Percentiles rank a stretch among this genome's conserved stretches.
Conservation (phyloP, 176 grass and related monocot genomes). For the Phoenix dactylifera region DNA sequence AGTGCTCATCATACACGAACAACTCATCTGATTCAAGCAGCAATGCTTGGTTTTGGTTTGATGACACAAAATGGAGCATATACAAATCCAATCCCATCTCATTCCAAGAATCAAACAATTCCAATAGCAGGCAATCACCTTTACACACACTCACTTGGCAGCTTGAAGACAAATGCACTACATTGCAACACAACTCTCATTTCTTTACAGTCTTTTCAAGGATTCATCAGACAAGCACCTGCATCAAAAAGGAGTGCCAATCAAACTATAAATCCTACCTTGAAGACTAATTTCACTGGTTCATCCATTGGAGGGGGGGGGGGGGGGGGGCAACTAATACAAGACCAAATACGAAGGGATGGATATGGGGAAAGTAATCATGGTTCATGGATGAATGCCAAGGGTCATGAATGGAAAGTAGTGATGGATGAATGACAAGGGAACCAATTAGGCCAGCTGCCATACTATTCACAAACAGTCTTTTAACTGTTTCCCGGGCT, state of each 20-base stretch:
- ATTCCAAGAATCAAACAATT: constrained; percentile 18
- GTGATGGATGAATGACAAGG: background rate
- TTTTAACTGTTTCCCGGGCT: background rate
- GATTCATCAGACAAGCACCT: background rate
- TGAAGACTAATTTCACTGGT: too few relatives aligned
- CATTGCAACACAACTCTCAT: background rate
- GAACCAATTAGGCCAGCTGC: background rate
- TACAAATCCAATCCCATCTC: constrained; percentile 24
- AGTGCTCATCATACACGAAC: constrained; percentile 12
- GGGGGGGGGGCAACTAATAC: too few relatives aligned
- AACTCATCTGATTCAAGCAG: constrained; percentile 16
- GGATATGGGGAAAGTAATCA: background rate
- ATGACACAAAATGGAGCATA: constrained; percentile 3
- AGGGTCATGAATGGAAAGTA: too few relatives aligned
- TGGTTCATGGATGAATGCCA: too few relatives aligned
- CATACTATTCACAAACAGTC: background rate
- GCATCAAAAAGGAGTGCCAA: background rate
- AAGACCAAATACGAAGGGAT: background rate
- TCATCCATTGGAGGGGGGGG: too few relatives aligned
- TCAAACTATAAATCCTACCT: background rate
- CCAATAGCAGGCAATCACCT: constrained; percentile 3
- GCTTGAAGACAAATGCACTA: background rate
- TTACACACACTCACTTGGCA: background rate
- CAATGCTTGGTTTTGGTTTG: constrained; percentile 5
- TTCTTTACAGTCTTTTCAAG: background rate